A percentile compares a stretch with the other conserved stretches of the same genome.
phyloP scores from a whole-genome alignment of 2,329 filamentous ascomycete genomes.

The Epichloe amarillans region DNA sequence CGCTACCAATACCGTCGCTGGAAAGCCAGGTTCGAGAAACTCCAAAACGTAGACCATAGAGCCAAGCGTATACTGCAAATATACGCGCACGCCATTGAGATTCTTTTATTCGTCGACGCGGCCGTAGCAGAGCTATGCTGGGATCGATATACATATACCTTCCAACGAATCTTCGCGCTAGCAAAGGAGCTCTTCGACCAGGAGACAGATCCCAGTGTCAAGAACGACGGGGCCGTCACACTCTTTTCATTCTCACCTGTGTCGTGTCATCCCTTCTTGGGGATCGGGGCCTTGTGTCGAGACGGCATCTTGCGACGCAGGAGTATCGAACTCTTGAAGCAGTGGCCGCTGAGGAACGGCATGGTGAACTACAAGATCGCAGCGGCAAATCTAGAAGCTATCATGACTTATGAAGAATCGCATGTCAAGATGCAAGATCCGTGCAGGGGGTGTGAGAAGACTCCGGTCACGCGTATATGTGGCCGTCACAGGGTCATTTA shows the following conservation, averaged over 20 bases:
- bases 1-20: conserved; percentile 4
- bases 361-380: conserved; percentile 4
- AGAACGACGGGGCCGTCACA: background rate
- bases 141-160: conserved; percentile 3
- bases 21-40: conserved; percentile 4
- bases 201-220: background rate
- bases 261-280: conserved; percentile 1
- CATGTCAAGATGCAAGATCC: background rate
- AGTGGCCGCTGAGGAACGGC: conserved; percentile 2
- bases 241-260: conserved; percentile 1
- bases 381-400: background rate
- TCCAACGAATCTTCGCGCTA: background rate
- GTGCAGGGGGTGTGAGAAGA: background rate
- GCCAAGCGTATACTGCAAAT: conserved; percentile 3
- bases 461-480: background rate
- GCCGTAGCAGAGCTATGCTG: background rate
- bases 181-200: background rate
- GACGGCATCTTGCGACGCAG: background rate
- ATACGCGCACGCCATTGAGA: conserved; percentile 1
- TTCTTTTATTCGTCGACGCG: background rate
- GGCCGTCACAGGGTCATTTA: conserved; percentile 1
- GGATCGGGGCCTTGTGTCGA: conserved; percentile 1
- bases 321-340: background rate
- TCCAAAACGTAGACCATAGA: background rate
- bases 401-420: conserved; percentile 1